Evolutionary conservation across 805 yeast genomes (phyloP).

Genomic region (Sugiyamaella floridensis): DNA sequence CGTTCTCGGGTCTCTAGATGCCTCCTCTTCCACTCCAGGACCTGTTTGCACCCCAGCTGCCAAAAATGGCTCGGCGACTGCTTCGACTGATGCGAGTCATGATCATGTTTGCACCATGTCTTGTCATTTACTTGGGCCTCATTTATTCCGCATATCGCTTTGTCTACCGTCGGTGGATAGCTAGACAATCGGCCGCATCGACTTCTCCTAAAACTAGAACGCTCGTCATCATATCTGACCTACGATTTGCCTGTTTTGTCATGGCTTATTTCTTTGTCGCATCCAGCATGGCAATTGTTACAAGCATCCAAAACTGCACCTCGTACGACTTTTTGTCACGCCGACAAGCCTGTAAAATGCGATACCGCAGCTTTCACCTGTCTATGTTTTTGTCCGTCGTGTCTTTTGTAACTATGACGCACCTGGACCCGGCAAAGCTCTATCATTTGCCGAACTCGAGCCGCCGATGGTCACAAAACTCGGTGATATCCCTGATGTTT

Average conservation of each 20-base stretch:
- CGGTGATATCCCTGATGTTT: neutral
- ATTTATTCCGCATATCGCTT: neutral
- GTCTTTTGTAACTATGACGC: neutral
- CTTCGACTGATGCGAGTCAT: neutral
- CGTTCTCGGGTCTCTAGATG: no score
- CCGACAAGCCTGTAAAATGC: neutral
- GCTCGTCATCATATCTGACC: neutral
- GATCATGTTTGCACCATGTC: neutral
- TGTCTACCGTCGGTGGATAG: neutral
- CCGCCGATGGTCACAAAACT: neutral
- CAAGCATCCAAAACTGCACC: slow-evolving; percentile 2
- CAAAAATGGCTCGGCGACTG: neutral
- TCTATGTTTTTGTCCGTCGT: neutral
- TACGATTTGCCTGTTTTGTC: neutral
- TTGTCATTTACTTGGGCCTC: neutral
- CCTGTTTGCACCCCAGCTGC: neutral
- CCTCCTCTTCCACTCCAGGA: no score
- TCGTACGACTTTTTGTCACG: neutral
- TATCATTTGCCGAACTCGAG: neutral
- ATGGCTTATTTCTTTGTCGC: neutral
- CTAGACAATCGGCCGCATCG: neutral
- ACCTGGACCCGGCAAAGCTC: neutral
- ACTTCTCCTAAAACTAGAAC: neutral
- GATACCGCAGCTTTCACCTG: neutral
- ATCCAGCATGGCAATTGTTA: neutral